Conservation (phyloP, 306 rosid genomes). For the Sophora flavescens region DNA sequence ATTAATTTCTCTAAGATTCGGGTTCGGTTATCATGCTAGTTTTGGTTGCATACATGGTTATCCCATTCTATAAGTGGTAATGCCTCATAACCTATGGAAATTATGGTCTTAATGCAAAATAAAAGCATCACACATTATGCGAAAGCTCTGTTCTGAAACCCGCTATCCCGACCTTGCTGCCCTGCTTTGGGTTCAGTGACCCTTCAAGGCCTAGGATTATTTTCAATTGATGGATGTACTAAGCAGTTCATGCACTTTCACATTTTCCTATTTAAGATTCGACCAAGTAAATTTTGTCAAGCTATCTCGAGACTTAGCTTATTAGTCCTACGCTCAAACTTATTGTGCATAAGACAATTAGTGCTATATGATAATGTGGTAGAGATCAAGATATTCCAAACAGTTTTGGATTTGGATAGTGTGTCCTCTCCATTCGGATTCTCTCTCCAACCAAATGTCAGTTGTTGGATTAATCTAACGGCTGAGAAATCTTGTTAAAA, state of each 20-base stretch:
- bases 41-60: conserved; percentile 3
- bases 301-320: not conserved
- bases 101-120: conserved; percentile 17
- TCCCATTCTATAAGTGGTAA: conserved; percentile 14
- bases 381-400: conserved; percentile 8
- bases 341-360: not conserved
- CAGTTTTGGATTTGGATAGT: too few species aligned
- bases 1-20: not conserved
- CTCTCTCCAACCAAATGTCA: too few species aligned
- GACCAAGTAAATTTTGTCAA: not conserved
- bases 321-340: not conserved
- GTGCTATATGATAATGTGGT: not conserved
- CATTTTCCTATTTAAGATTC: not conserved
- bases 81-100: conserved; percentile 25
- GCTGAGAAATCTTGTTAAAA: too few species aligned
- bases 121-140: conserved; percentile 6
- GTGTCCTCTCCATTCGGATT: too few species aligned
- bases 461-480: too few species aligned
- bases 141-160: conserved; percentile 4
- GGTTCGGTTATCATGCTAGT: conserved; percentile 12
- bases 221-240: not conserved
- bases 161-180: not conserved
- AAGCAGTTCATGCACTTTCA: not conserved
- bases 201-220: not conserved
- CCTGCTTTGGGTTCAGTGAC: not conserved